A percentile compares a stretch with the other conserved stretches of the same genome.
Conservation (phyloP, 495 filamentous ascomycete species). For the Xylaria grammica region DNA sequence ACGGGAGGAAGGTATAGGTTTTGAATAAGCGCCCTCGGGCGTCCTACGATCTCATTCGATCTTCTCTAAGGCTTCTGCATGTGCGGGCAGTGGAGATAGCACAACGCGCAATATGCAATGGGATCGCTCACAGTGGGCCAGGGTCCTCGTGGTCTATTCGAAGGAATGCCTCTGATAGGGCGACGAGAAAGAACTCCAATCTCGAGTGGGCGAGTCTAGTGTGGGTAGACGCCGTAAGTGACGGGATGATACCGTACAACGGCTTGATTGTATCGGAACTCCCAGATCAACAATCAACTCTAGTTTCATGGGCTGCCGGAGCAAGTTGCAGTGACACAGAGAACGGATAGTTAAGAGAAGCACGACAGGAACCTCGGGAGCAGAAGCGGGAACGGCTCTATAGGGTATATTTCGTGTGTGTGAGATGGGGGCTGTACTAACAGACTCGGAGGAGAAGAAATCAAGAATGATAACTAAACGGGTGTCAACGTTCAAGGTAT, state of each 20-base stretch:
- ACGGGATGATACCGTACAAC: slow-evolving; percentile 14
- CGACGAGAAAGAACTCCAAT: slow-evolving; percentile 34
- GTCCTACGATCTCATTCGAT: slow-evolving; percentile 39
- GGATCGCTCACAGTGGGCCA: slow-evolving; percentile 37
- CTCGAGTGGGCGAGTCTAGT: slow-evolving; percentile 33
- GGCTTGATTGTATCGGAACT: slow-evolving; percentile 28
- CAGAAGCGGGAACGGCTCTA: not conserved
- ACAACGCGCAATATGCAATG: slow-evolving; percentile 35
- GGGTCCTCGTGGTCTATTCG: slow-evolving; percentile 28
- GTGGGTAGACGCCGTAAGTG: slow-evolving; percentile 40
- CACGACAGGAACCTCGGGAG: not conserved
- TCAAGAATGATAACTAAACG: slow-evolving; percentile 1
- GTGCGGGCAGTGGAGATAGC: slow-evolving; percentile 36
- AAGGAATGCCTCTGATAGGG: slow-evolving; percentile 36
- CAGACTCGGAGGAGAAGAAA: not conserved
- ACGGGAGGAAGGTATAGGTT: slow-evolving; percentile 52
- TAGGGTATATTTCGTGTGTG: not conserved
- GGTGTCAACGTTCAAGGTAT: not conserved
- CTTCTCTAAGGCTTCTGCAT: slow-evolving; percentile 47
- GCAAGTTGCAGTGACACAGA: slow-evolving; percentile 21
- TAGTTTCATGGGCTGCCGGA: slow-evolving; percentile 23
- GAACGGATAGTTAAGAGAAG: not conserved
- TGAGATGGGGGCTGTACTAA: not conserved
- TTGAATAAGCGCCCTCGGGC: slow-evolving; percentile 58
- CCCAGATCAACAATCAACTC: slow-evolving; percentile 30